Conservation (phyloP, 1,284 basidiomycete species). For the Microbotryum intermedium region DNA sequence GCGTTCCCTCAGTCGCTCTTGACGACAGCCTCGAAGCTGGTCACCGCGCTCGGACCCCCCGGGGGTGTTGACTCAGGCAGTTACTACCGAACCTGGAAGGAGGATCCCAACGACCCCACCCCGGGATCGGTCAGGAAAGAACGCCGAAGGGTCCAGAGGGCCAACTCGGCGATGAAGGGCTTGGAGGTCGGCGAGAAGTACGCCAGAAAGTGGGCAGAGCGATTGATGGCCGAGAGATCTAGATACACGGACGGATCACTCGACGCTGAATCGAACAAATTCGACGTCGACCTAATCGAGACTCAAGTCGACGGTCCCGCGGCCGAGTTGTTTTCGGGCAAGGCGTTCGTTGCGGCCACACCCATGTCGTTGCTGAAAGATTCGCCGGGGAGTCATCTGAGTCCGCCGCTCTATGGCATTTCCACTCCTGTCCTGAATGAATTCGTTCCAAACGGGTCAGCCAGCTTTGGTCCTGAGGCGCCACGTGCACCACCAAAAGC, state of each 20-base stretch:
- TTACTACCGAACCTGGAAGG: not conserved
- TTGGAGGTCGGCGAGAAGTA: slow-evolving; percentile 9
- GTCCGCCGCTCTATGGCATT: not conserved
- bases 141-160: slow-evolving; percentile 9
- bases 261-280: not conserved
- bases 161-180: slow-evolving; percentile 15
- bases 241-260: not conserved
- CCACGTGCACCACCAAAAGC: slow-evolving; percentile 1
- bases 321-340: no score
- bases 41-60: slow-evolving; percentile 19
- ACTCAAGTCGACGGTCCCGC: not conserved
- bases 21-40: slow-evolving; percentile 5
- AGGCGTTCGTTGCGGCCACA: not conserved
- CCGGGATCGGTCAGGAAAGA: not conserved
- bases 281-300: not conserved
- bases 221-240: not conserved
- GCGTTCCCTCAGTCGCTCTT: slow-evolving; percentile 18
- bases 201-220: slow-evolving; percentile 2
- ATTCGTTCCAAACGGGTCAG: not conserved
- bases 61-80: slow-evolving; percentile 6
- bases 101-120: not conserved
- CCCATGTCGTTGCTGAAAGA: slow-evolving; percentile 7
- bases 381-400: not conserved
- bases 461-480: not conserved
- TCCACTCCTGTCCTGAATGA: not conserved